phyloP scores from a whole-genome alignment of 768 basidiomycete genomes.

The Pisolithus tinctorius region DNA sequence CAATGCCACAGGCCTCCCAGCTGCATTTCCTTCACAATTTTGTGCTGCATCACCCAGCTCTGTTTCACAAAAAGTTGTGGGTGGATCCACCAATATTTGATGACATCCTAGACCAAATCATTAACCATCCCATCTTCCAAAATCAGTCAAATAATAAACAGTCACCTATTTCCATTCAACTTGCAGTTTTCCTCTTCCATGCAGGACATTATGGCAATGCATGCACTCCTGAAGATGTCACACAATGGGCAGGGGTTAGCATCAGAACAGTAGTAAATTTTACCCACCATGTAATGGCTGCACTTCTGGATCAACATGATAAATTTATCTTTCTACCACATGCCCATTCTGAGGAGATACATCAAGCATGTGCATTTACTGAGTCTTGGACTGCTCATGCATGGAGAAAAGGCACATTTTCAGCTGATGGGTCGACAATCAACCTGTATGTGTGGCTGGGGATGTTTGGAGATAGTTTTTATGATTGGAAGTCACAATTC shows the following conservation, averaged over 20 bases:
- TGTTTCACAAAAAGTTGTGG: too few relatives aligned
- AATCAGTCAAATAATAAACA: too few relatives aligned
- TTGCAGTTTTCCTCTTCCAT: neutral
- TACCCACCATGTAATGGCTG: neutral
- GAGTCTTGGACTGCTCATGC: neutral
- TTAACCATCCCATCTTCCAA: neutral
- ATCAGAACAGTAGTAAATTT: neutral
- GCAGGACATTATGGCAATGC: neutral
- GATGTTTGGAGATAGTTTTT: neutral
- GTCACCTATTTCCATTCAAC: neutral
- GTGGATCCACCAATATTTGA: neutral
- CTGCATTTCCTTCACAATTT: neutral
- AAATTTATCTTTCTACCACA: neutral
- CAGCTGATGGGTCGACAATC: neutral
- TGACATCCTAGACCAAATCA: neutral
- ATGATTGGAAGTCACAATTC: conserved; percentile 1
- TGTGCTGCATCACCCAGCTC: too few relatives aligned
- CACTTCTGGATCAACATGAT: neutral
- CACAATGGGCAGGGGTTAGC: neutral
- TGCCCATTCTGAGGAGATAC: too few relatives aligned
- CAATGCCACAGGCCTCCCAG: neutral
- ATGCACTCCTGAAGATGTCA: neutral
- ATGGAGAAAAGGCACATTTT: neutral
- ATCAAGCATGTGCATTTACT: too few relatives aligned
- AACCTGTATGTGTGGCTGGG: neutral